phyloP scores from a whole-genome alignment of 2,329 filamentous ascomycete species.

The Capronia americana region DNA sequence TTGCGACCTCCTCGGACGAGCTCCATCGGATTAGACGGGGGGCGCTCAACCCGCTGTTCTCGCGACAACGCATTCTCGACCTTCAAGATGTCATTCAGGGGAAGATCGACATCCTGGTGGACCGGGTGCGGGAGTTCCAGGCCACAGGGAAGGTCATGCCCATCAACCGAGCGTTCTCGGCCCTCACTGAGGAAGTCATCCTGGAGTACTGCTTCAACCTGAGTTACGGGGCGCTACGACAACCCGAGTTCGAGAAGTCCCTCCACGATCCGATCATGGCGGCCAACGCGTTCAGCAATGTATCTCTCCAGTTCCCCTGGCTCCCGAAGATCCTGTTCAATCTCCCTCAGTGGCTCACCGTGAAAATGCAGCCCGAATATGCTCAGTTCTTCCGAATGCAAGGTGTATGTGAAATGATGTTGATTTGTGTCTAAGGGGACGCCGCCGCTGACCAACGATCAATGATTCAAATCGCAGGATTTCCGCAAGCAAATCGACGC shows the following conservation, averaged over 20 bases:
- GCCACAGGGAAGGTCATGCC: slow-evolving; percentile 19
- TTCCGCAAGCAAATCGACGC: slow-evolving; percentile 36
- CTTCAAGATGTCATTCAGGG: slow-evolving; percentile 39
- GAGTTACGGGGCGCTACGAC: slow-evolving; percentile 36
- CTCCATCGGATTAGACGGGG: slow-evolving; percentile 36
- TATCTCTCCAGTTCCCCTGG: slow-evolving; percentile 31
- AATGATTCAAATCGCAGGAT: slow-evolving; percentile 24
- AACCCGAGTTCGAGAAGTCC: slow-evolving; percentile 12
- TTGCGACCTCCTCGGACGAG: slow-evolving; percentile 34
- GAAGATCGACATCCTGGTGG: slow-evolving; percentile 37
- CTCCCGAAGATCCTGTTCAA: slow-evolving; percentile 12
- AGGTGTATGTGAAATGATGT: slow-evolving; percentile 5
- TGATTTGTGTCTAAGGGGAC: too few species aligned
- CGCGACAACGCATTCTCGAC: slow-evolving; percentile 21
- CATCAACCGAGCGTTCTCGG: slow-evolving; percentile 32
- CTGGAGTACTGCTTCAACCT: slow-evolving; percentile 42
- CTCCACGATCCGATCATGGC: slow-evolving; percentile 37
- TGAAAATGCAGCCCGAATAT: slow-evolving; percentile 22
- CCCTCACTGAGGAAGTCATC: slow-evolving; percentile 43
- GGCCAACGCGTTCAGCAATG: slow-evolving; percentile 19
- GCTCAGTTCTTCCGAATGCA: slow-evolving; percentile 16
- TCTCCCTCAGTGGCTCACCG: slow-evolving; percentile 11
- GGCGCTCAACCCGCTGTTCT: slow-evolving; percentile 37
- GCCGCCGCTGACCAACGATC: background rate
- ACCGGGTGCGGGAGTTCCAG: slow-evolving; percentile 36